phyloP scores from a whole-genome alignment of 1,284 basidiomycete genomes.

The Tilletia walkeri region DNA sequence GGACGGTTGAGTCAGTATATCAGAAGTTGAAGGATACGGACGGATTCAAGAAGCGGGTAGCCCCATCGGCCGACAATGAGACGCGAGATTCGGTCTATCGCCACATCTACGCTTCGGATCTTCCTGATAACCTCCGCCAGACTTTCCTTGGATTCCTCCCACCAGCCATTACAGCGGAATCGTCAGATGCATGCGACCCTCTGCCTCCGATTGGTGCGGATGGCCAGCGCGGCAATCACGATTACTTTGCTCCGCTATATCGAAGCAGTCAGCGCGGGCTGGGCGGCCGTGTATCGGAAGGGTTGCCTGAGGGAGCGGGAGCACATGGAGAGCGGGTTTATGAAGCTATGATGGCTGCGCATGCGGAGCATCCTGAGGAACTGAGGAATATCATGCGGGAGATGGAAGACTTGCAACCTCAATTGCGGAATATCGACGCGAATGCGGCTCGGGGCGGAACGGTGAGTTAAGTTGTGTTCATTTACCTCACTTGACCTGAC shows the following conservation, averaged over 20 bases:
- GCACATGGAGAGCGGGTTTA: constrained; percentile 11
- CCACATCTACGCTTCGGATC: constrained; percentile 51
- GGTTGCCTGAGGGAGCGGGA: not conserved
- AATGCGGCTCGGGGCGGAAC: constrained; percentile 10
- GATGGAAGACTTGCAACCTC: constrained; percentile 23
- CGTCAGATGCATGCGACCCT: constrained; percentile 50
- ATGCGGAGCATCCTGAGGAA: constrained; percentile 12
- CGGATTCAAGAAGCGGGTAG: not conserved
- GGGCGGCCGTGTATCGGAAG: not conserved
- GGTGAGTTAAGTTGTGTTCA: too few species aligned
- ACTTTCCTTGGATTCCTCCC: constrained; percentile 46
- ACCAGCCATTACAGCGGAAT: constrained; percentile 38
- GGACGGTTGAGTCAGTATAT: constrained; percentile 27
- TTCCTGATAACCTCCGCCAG: constrained; percentile 48
- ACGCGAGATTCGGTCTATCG: constrained; percentile 43
- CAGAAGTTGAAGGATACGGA: constrained; percentile 14
- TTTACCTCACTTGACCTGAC: not conserved
- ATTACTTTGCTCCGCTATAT: constrained; percentile 18
- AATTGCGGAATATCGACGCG: constrained; percentile 24
- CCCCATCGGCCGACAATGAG: constrained; percentile 24
- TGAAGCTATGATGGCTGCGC: constrained; percentile 25
- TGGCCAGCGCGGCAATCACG: constrained; percentile 21
- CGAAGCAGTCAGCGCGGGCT: not conserved
- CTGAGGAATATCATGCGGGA: constrained; percentile 1
- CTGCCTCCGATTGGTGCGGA: constrained; percentile 37